phyloP scores from a whole-genome alignment of 257 asterid species.

The Nicotiana tomentosiformis region DNA sequence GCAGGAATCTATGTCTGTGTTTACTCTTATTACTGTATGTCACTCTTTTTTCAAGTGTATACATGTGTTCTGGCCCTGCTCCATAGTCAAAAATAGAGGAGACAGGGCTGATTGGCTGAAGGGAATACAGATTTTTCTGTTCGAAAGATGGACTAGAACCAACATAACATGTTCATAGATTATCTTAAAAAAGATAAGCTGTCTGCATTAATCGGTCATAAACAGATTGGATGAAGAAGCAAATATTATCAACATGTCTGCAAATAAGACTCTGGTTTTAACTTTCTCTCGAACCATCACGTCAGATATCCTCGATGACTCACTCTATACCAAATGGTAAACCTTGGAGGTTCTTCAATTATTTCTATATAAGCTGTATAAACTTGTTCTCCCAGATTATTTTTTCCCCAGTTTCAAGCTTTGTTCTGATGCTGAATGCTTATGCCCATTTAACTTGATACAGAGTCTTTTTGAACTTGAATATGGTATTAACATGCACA shows the following conservation, averaged over 20 bases:
- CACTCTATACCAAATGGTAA: background rate
- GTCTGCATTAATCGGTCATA: background rate
- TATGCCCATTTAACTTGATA: background rate
- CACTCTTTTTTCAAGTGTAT: background rate
- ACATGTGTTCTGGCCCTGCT: background rate
- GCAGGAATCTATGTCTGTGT: background rate
- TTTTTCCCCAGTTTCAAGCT: background rate
- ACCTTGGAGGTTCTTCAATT: background rate
- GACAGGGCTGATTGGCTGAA: background rate
- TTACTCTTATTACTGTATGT: background rate
- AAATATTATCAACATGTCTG: background rate
- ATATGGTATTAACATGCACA: background rate
- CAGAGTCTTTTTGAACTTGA: background rate
- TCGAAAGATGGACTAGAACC: background rate
- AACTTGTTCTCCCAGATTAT: background rate
- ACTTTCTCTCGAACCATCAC: background rate
- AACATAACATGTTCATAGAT: background rate
- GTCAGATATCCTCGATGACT: background rate
- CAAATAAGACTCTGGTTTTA: background rate
- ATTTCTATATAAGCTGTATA: background rate
- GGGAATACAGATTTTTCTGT: background rate
- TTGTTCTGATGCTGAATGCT: background rate
- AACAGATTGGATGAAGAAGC: background rate
- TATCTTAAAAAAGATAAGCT: too few species aligned
- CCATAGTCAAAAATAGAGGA: background rate